Evolutionary conservation across 2,329 filamentous ascomycete genomes (phyloP).

Genomic region (Phoma sp.): DNA sequence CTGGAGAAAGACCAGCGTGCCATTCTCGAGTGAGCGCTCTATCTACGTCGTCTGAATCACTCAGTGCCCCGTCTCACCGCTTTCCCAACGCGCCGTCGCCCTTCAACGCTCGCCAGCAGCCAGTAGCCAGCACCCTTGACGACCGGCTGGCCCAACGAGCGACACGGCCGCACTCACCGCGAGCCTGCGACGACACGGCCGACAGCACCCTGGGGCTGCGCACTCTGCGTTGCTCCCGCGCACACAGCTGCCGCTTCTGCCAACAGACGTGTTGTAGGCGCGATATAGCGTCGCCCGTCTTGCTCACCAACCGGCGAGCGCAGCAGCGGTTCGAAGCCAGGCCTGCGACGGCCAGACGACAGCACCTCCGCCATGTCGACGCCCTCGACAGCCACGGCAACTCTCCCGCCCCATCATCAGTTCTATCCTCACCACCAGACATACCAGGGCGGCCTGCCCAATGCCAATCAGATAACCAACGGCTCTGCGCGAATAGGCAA

Average conservation of each 20-base stretch:
- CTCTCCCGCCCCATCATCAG: constrained; percentile 49
- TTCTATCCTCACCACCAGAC: constrained; percentile 50
- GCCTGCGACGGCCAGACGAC: constrained; percentile 29
- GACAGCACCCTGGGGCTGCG: constrained; percentile 21
- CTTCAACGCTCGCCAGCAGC: background rate
- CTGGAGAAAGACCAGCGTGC: constrained; percentile 14
- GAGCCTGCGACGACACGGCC: constrained; percentile 12
- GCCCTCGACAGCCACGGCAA: constrained; percentile 52
- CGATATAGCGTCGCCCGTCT: constrained; percentile 11
- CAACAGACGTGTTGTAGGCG: background rate
- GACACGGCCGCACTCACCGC: constrained; percentile 25
- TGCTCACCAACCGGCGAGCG: constrained; percentile 23
- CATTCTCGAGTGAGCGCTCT: constrained; percentile 19
- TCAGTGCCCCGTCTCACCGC: constrained; percentile 11
- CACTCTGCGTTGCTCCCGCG: constrained; percentile 19
- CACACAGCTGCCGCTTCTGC: background rate
- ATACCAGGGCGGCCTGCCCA: constrained; percentile 34
- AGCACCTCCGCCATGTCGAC: constrained; percentile 48
- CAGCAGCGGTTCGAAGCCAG: constrained; percentile 39
- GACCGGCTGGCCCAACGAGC: constrained; percentile 26
- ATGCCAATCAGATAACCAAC: constrained; percentile 42
- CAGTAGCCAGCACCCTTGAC: constrained; percentile 23
- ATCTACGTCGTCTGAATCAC: constrained; percentile 16
- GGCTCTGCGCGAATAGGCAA: constrained; percentile 42
- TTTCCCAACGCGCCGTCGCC: constrained; percentile 19